Base-by-base conservation (phyloP, 2,329 filamentous ascomycete species). In the Fusarium nelsonii region DNA sequence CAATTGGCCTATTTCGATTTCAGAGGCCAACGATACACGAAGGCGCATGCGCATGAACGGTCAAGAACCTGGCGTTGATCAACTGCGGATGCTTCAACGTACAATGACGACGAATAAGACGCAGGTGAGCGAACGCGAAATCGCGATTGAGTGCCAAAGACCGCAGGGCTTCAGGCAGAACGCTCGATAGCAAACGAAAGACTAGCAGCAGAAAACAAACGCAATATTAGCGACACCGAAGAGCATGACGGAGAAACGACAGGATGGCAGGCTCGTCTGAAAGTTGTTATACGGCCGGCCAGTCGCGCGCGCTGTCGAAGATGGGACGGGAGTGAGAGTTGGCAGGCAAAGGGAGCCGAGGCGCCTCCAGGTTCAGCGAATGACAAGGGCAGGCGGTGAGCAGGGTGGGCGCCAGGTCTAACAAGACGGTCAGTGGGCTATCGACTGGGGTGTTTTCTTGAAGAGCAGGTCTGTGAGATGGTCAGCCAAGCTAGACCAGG, bases 371-470 rank as follows among this genome's bases (percentile, higher is more conserved):
- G 61, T 62, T 59, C 65, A 68, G 58, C 58, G 63, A 73, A 70
- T 65, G 72, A 69, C 59, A 65, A 66, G 55, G 72, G 73, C 69
- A 74, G 72, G 73, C 73, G 73, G 71, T 74, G 71, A 74, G 63
- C 59, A 52, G 63, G 59, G 69, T 65, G 70, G 70, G 43, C 36
- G 49, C 28, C 44, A 68, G 63, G 64, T 46, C 63, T 70, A 63
- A 41, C 60, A 63, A 66, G 67, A 70, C 60, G 59, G 68, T 70
- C 68, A 71, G 60, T 64, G 68, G 60, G 56, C 46, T 71, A 33
- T 51, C 48, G 53, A 63, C 56, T 58, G 56, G 64, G 64, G 63
- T 36, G 18, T 36, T 53, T 50, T 57, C 50, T 53, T 68, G 46
- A 59, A 56, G 40, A 68, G 50, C 58, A 61, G 64, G 68, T 65